Base-by-base conservation (phyloP, 2,329 filamentous ascomycete genomes). In the Fusarium siculi region DNA sequence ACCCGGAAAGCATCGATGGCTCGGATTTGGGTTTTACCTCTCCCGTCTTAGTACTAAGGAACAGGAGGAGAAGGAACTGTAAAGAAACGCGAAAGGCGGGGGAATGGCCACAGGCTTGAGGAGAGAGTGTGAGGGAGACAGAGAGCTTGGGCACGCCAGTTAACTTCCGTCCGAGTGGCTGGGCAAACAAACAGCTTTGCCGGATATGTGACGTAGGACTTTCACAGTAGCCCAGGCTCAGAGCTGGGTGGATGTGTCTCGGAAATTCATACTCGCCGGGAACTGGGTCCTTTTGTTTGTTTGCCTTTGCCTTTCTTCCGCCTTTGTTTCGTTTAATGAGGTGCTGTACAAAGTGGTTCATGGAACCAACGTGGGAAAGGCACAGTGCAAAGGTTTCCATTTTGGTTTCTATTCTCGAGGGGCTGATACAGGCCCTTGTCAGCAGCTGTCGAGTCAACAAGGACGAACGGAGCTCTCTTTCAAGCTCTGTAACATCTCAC, bases 401-500 rank as follows among this genome's bases (percentile, higher is more conserved):
- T 5, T 11, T 16, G 10, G 6, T 49, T 60, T 19, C 36, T n/a
- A 57, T 65, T 28, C 9, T 28, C 18, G 19, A 56, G 18, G 46
- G 7, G 34, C 10, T 23, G 46, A 60, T 52, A 46, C 70, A 37
- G 46, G n/a, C 39, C 40, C 69, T 66, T 54, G 55, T 64, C 49
- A 60, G 54, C 43, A 63, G 49, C 40, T 53, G n/a, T 67, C 47
- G 43, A 59, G 63, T 54, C 50, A 54, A 59, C 55, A 73, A 71
- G 70, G 70, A 46, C 70, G 56, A 71, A 74, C 55, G 66, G 70
- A 67, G 59, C 66, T 70, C 39, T 39, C 40, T 18, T 39, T 39
- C 23, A 34, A 49, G 63, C 59, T 66, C 60, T 70, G 70, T 70
- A 73, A 63, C 40, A 73, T 73, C 56, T 73, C 70, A 73, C 66